Evolutionary conservation across 352 stramenopile species (phyloP).

Genomic region (Globisporangium rhizosaccharum): DNA sequence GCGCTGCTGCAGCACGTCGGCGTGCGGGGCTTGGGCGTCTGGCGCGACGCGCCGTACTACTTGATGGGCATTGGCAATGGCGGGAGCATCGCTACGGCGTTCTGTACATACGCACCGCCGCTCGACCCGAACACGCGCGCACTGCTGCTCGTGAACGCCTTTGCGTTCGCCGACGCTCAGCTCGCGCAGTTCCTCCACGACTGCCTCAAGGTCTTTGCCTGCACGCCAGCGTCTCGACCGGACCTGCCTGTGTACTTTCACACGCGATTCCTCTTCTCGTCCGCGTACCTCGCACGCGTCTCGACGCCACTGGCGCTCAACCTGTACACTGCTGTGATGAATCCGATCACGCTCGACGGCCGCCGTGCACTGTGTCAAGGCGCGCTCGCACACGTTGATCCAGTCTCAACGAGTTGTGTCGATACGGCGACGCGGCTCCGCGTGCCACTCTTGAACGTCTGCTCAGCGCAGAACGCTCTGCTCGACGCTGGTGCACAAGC

Average conservation of each 20-base stretch:
- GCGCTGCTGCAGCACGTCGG: slow-evolving; percentile 71
- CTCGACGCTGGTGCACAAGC: slow-evolving; percentile 79
- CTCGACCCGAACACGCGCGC: slow-evolving; percentile 61
- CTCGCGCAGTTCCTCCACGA: slow-evolving; percentile 93
- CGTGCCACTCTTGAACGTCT: slow-evolving; percentile 85
- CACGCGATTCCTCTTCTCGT: slow-evolving; percentile 91
- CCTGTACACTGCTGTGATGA: slow-evolving; percentile 93
- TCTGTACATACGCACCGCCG: slow-evolving; percentile 48
- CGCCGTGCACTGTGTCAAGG: slow-evolving; percentile 88
- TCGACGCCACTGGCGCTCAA: slow-evolving; percentile 94
- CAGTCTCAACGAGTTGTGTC: slow-evolving; percentile 27
- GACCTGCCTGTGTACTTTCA: slow-evolving; percentile 96
- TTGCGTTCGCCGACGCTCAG: slow-evolving; percentile 85
- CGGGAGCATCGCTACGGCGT: slow-evolving; percentile 82
- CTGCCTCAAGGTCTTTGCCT: slow-evolving; percentile 92
- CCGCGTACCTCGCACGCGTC: slow-evolving; percentile 88
- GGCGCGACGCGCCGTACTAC: slow-evolving; percentile 88
- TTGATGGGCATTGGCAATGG: slow-evolving; percentile 92
- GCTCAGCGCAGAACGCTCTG: slow-evolving; percentile 84
- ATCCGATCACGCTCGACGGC: slow-evolving; percentile 90
- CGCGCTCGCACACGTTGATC: slow-evolving; percentile 80
- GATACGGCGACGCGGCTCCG: slow-evolving; percentile 42
- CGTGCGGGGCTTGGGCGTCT: slow-evolving; percentile 13
- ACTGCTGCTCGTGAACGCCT: slow-evolving; percentile 88
- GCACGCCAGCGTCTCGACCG: slow-evolving; percentile 83